A percentile compares a stretch with the other conserved stretches of the same genome.
Conservation (phyloP, 1,284 basidiomycete species). For the Ceratobasidium sp. region DNA sequence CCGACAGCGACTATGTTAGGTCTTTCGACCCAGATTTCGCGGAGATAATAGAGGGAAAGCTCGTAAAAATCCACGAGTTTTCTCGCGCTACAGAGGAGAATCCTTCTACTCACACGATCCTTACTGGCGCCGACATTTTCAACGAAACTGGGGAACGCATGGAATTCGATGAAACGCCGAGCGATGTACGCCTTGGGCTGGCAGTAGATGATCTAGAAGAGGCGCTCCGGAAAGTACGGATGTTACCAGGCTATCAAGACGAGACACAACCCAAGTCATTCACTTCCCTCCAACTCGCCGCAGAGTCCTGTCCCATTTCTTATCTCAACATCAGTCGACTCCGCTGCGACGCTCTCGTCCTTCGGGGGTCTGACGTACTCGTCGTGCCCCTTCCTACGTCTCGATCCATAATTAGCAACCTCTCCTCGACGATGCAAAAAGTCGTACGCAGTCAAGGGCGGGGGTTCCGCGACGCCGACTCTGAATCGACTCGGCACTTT, state of each 20-base stretch:
- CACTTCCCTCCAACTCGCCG: conserved; percentile 10
- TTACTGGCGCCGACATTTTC: background rate
- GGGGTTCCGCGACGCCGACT: background rate
- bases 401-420: background rate
- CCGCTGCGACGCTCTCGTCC: conserved; percentile 27
- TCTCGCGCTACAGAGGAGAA: conserved; percentile 1
- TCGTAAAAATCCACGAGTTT: conserved; percentile 6
- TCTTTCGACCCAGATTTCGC: conserved; percentile 15
- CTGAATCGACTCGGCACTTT: conserved; percentile 1
- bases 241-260: conserved; percentile 19
- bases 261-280: conserved; percentile 16
- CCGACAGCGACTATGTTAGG: conserved; percentile 2
- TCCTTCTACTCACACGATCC: background rate
- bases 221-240: background rate
- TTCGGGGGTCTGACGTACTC: background rate
- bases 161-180: background rate
- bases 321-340: conserved; percentile 27
- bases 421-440: conserved; percentile 6
- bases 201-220: background rate
- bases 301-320: background rate
- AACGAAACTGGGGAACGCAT: background rate
- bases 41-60: conserved; percentile 13
- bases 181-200: background rate
- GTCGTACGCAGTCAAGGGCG: conserved; percentile 4
- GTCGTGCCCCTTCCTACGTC: conserved; percentile 18